These are phyloP conservation scores for Claviceps lovelessii DNA, from an alignment of 2,329 filamentous ascomycete species.

Conservation along the genomic window DNA sequence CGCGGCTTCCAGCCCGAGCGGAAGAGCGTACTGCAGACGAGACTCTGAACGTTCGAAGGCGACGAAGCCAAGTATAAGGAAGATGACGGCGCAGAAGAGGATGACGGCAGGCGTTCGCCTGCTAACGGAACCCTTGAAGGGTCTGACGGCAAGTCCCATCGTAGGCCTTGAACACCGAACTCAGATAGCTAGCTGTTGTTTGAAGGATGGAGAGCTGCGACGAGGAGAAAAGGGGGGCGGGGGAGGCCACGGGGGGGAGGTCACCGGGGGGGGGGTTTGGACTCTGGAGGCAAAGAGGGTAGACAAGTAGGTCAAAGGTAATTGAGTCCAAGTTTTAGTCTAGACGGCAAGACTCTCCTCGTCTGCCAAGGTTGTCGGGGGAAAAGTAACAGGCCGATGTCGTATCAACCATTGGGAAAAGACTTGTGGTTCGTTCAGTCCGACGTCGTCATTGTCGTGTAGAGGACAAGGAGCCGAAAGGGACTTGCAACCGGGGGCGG, in stretches of 20 bases:
- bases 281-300: too few relatives aligned
- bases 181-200: neutral
- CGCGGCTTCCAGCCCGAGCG: conserved; percentile 11
- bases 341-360: neutral
- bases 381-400: neutral
- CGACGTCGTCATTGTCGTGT: neutral
- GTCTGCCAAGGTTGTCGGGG: neutral
- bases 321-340: neutral
- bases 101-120: neutral
- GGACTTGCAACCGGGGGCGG: neutral
- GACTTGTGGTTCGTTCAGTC: neutral
- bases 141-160: conserved; percentile 5
- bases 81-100: neutral
- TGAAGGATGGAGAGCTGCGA: neutral
- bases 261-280: too few relatives aligned
- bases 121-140: conserved; percentile 4
- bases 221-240: neutral
- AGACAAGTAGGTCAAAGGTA: neutral
- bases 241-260: too few relatives aligned
- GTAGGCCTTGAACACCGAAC: neutral
- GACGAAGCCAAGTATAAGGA: conserved; percentile 3
- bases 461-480: neutral
- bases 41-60: conserved; percentile 5
- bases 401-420: neutral
- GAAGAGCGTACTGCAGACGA: conserved; percentile 7